A percentile compares a stretch with the other conserved stretches of the same genome.
Evolutionary conservation across 2,329 filamentous ascomycete species (phyloP).

Genomic region (Cladorrhinum sp.): DNA sequence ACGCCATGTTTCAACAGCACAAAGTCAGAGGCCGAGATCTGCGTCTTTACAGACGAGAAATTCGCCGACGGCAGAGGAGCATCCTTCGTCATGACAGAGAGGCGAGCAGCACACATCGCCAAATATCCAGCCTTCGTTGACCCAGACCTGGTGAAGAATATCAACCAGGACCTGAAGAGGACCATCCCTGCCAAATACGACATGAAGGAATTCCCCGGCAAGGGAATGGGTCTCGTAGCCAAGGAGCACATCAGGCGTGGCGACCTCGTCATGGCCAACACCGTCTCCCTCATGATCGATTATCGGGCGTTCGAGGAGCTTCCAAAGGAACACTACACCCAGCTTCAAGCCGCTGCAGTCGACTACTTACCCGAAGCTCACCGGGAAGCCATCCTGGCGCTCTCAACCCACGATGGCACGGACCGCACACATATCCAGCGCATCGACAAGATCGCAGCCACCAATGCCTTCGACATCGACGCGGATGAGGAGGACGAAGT

Average conservation of each 20-base stretch:
- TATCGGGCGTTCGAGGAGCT: conserved; percentile 36
- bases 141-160: conserved; percentile 22
- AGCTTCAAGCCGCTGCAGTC: conserved; percentile 34
- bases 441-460: conserved; percentile 37
- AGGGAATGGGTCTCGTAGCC: conserved; percentile 39
- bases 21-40: conserved; percentile 27
- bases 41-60: conserved; percentile 35
- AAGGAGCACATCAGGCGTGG: conserved; percentile 34
- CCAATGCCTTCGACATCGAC: conserved; percentile 41
- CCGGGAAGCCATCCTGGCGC: conserved; percentile 33
- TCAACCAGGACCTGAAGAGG: conserved; percentile 31
- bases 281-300: conserved; percentile 39
- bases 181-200: conserved; percentile 30
- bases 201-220: conserved; percentile 38
- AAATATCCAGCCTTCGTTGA: conserved; percentile 31
- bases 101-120: conserved; percentile 32
- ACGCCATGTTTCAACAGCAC: conserved; percentile 29
- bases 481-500: conserved; percentile 30
- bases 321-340: conserved; percentile 25
- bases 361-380: conserved; percentile 33
- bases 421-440: conserved; percentile 28
- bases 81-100: conserved; percentile 36
- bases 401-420: conserved; percentile 35
- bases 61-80: conserved; percentile 39
- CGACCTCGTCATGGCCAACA: conserved; percentile 39